Conservation (phyloP, 306 rosid genomes). For the Vicia sativa region DNA sequence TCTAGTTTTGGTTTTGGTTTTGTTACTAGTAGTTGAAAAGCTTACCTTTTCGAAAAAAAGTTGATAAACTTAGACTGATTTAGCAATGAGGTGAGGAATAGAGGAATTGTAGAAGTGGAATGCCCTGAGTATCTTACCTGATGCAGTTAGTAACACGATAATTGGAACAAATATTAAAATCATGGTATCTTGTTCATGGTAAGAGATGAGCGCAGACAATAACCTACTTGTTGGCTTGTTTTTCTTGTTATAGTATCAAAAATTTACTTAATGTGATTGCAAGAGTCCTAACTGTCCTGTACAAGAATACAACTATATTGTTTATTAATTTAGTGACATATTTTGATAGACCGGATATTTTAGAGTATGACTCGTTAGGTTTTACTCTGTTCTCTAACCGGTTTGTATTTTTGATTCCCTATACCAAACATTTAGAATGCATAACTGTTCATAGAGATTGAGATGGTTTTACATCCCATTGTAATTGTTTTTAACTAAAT, state of each 20-base stretch:
- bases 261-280: not conserved
- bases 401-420: constrained; percentile 24
- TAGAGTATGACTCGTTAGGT: constrained; percentile 11
- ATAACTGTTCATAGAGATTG: constrained; percentile 20
- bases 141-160: not conserved
- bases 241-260: not conserved
- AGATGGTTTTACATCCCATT: constrained; percentile 26
- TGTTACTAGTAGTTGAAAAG: constrained; percentile 5
- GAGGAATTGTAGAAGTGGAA: constrained; percentile 24
- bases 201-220: constrained; percentile 9
- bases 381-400: constrained; percentile 28
- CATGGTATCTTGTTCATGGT: constrained; percentile 13
- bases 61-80: constrained; percentile 13
- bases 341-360: constrained; percentile 8
- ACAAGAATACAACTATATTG: not conserved
- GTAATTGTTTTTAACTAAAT: constrained; percentile 28
- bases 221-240: constrained; percentile 29
- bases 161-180: not conserved
- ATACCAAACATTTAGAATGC: constrained; percentile 13
- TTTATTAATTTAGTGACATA: not conserved
- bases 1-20: constrained; percentile 18
- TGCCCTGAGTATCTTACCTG: not conserved
- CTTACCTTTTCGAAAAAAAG: not conserved
- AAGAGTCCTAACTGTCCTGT: constrained; percentile 1
- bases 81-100: not conserved